These are phyloP conservation scores for Daucus carota DNA, from an alignment of 129 eudicot species.

Conservation along the genomic window DNA sequence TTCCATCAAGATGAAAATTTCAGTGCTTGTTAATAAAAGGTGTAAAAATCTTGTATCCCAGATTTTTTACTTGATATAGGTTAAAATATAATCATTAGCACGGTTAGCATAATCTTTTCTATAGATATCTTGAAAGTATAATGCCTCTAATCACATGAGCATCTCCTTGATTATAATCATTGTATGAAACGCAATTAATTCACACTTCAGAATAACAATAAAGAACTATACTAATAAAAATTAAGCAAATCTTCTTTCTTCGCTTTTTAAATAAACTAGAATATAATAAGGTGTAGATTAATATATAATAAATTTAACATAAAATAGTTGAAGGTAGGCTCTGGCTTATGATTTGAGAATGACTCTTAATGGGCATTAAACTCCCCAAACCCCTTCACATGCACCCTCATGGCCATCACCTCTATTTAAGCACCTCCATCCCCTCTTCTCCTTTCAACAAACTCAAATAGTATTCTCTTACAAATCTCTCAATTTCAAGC, in stretches of 20 bases:
- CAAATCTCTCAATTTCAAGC: neutral
- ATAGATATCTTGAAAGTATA: conserved; percentile 3
- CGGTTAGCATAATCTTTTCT: neutral
- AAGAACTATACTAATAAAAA: neutral
- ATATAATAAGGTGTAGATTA: neutral
- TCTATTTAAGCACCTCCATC: conserved; percentile 23
- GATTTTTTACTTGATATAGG: conserved; percentile 1
- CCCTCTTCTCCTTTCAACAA: neutral
- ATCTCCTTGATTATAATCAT: conserved; percentile 1
- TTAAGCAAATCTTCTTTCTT: neutral
- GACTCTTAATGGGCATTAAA: conserved; percentile 16
- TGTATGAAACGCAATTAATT: neutral
- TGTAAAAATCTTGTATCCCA: neutral
- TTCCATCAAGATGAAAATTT: neutral
- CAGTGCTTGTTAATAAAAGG: neutral
- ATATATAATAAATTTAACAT: conserved; percentile 2
- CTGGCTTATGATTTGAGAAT: conserved; percentile 25
- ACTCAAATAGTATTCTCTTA: conserved; percentile 3
- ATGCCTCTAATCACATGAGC: conserved; percentile 2
- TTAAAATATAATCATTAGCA: neutral
- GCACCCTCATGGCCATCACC: conserved; percentile 23
- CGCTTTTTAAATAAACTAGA: neutral
- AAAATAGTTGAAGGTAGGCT: conserved; percentile 12
- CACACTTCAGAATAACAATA: neutral
- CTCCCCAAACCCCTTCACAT: conserved; percentile 28